phyloP scores from a whole-genome alignment of 306 rosid species.

The Glycine tomentella region DNA sequence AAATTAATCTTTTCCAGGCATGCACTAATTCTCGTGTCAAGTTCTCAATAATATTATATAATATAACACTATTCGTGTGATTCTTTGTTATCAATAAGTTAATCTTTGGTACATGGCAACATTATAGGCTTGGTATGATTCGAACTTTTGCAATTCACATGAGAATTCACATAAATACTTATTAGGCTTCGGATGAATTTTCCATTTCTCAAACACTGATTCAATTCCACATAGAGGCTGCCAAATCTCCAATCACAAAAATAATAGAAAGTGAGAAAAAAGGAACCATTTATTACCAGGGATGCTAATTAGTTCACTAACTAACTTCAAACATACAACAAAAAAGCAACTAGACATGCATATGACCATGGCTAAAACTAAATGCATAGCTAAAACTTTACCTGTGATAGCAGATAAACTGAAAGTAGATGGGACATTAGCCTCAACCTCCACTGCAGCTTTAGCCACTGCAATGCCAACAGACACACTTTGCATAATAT shows the following conservation, averaged over 20 bases:
- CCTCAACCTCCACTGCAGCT: slow-evolving; percentile 80
- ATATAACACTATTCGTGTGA: too few species aligned
- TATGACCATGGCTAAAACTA: slow-evolving; percentile 37
- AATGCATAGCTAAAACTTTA: slow-evolving; percentile 41
- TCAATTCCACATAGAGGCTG: slow-evolving; percentile 21
- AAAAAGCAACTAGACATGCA: slow-evolving; percentile 20
- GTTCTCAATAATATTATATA: neutral
- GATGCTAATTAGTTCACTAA: neutral
- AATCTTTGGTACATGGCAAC: slow-evolving; percentile 6
- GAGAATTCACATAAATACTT: slow-evolving; percentile 37
- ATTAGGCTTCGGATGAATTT: slow-evolving; percentile 13
- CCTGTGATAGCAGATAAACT: slow-evolving; percentile 68
- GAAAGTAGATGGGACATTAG: slow-evolving; percentile 73
- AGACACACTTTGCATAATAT: slow-evolving; percentile 79
- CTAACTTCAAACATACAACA: neutral
- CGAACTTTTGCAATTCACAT: neutral
- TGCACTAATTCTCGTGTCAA: neutral
- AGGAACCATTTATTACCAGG: neutral
- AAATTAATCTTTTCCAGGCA: neutral
- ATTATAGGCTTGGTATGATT: neutral
- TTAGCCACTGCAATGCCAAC: slow-evolving; percentile 90
- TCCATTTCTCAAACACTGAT: slow-evolving; percentile 18
- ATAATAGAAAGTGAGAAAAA: neutral
- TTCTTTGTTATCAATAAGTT: neutral
- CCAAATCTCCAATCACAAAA: slow-evolving; percentile 21